phyloP scores from a whole-genome alignment of 1,139 yeast species.

The Debaryomyces robertsiae region DNA sequence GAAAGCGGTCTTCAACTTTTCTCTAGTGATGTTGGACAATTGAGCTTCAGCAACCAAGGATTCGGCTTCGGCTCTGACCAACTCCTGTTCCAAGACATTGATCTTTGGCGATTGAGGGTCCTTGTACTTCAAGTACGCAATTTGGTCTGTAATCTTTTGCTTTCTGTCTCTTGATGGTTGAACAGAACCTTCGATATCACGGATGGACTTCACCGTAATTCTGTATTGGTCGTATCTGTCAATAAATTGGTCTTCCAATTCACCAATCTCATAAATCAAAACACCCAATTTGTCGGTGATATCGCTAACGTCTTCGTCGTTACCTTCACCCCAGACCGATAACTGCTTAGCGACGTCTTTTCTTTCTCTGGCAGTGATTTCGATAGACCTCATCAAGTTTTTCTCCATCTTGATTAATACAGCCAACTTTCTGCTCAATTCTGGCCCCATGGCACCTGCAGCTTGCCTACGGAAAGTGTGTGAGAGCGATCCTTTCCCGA shows the following conservation, averaged over 20 bases:
- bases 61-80: slow-evolving; percentile 90
- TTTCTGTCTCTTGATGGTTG: slow-evolving; percentile 88
- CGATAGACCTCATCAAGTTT: slow-evolving; percentile 77
- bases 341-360: slow-evolving; percentile 83
- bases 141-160: slow-evolving; percentile 81
- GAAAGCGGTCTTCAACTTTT: slow-evolving; percentile 82
- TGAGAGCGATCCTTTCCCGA: slow-evolving; percentile 72
- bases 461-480: slow-evolving; percentile 67
- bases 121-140: slow-evolving; percentile 80
- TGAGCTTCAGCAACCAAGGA: slow-evolving; percentile 90
- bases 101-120: slow-evolving; percentile 85
- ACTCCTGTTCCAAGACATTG: slow-evolving; percentile 80
- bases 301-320: slow-evolving; percentile 83
- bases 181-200: slow-evolving; percentile 85
- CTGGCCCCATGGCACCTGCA: slow-evolving; percentile 80
- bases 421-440: slow-evolving; percentile 73
- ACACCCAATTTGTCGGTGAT: slow-evolving; percentile 87
- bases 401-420: slow-evolving; percentile 81
- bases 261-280: slow-evolving; percentile 79
- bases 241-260: slow-evolving; percentile 83
- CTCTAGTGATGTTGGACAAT: slow-evolving; percentile 83
- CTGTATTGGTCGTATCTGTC: slow-evolving; percentile 87
- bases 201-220: slow-evolving; percentile 74
- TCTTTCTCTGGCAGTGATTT: slow-evolving; percentile 75
- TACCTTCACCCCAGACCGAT: slow-evolving; percentile 82